Base-by-base conservation (phyloP, 148 eudicot genomes). In the Tetragonia tetragonoides region DNA sequence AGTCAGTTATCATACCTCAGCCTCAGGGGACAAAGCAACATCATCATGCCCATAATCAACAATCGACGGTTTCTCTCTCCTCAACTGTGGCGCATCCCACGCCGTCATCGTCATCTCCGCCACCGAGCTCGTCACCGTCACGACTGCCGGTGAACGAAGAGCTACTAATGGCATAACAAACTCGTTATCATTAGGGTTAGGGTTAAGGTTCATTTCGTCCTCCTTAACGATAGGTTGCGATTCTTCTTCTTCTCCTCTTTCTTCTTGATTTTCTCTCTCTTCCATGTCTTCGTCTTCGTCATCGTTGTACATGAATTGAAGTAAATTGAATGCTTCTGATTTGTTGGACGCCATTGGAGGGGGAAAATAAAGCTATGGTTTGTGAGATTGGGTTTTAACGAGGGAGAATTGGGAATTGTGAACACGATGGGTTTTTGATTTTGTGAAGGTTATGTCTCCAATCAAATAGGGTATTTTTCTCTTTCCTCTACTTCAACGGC, bases 31-130 rank as follows among this genome's bases (percentile, higher is more conserved):
- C 89, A 89, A 73, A 21, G 91, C 90, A 49, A 81, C 85, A 79
- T 90, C 98, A 68, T 94, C 97, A 37, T 92, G 97, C 1, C 89
- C 98, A 75, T 94, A 94, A 88, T 94, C 97, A 18, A 94, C 97
- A 70, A 94, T 94, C 0, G 90, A 74, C 16, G 85, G 87, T 66
- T 84, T 86, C 70, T 82, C 84, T 74, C 70, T 81, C 83, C 84
- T 71, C 66, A 41, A 47, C 20, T 71, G 80, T 75, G 75, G 80
- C 77, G 74, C 70, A 18, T 80, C 84, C 44, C 67, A 39, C 59
- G 4, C 53, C 56, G 17, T 51, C 42, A 60, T 57, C 37, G 70
- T 44, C 44, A 67, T 69, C 34, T 78, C 75, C 5, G 17, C 24
- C 18, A 57, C 11, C 0, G 61, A 70, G 51, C 20, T 11, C n/a